A percentile compares a stretch with the other conserved stretches of the same genome.
phyloP scores from a whole-genome alignment of 192 early-diverging fungal genomes.

The Powellomyces hirtus region DNA sequence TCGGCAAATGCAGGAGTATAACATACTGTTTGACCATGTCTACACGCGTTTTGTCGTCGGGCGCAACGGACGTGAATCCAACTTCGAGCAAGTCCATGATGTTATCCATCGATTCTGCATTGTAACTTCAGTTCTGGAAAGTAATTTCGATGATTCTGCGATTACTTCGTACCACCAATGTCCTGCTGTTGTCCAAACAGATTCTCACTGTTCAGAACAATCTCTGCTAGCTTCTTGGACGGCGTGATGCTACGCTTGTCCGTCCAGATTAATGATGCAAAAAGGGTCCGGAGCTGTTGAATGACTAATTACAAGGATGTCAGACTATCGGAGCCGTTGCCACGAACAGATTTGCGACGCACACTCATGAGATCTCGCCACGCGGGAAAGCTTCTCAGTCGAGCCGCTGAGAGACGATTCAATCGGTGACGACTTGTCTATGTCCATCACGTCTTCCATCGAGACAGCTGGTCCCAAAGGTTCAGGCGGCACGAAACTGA shows the following conservation, averaged over 20 bases:
- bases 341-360: not conserved
- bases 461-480: not conserved
- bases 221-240: constrained; percentile 26
- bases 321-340: not conserved
- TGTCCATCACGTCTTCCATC: not conserved
- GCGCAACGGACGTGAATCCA: not conserved
- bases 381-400: no score
- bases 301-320: constrained; percentile 27
- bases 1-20: not conserved
- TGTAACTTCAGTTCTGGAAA: no score
- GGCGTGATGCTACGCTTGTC: constrained; percentile 18
- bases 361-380: not conserved
- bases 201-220: constrained; percentile 22
- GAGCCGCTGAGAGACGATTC: no score
- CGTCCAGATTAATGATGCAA: constrained; percentile 18
- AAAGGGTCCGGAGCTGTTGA: constrained; percentile 19
- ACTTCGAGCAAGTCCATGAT: constrained; percentile 37
- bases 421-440: no score
- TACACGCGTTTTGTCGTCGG: not conserved
- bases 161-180: constrained; percentile 33
- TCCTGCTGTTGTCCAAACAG: constrained; percentile 45
- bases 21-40: constrained; percentile 1
- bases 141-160: no score
- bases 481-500: constrained; percentile 3
- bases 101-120: constrained; percentile 45